These are phyloP conservation scores for Cucurbita ficifolia DNA, from an alignment of 306 rosid genomes.

Conservation along the genomic window DNA sequence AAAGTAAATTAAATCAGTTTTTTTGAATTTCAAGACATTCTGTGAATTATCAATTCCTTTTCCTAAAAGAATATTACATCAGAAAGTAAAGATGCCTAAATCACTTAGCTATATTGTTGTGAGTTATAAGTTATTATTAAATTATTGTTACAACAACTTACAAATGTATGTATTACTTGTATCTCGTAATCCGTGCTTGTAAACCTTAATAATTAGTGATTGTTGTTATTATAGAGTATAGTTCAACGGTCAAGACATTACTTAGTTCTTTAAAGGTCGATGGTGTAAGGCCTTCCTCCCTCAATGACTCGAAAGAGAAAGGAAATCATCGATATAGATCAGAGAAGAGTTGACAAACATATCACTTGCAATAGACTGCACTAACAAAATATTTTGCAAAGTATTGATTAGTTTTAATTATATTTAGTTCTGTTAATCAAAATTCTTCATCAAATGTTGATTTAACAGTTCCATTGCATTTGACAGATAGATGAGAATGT, in stretches of 20 bases:
- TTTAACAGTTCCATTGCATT: slow-evolving; percentile 9
- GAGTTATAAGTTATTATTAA: no score
- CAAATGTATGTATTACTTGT: neutral
- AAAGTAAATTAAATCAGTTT: neutral
- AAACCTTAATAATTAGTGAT: no score
- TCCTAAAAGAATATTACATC: neutral
- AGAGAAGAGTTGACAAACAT: no score
- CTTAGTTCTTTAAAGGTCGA: no score
- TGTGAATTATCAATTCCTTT: neutral
- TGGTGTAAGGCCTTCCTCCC: no score
- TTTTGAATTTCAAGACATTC: neutral
- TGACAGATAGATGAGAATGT: slow-evolving; percentile 95
- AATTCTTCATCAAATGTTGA: no score
- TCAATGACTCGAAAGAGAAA: no score
- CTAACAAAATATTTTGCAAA: neutral
- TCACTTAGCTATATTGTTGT: neutral
- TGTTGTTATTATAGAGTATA: no score
- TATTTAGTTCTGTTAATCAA: neutral
- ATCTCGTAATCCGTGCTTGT: no score
- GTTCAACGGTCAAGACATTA: no score
- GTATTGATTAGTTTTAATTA: neutral
- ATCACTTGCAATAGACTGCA: neutral
- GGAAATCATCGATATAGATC: no score
- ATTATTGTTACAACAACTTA: neutral
- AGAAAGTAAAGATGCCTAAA: neutral